Evolutionary conservation across 495 filamentous ascomycete species (phyloP).

Genomic region (Trichoderma asperelloides): DNA sequence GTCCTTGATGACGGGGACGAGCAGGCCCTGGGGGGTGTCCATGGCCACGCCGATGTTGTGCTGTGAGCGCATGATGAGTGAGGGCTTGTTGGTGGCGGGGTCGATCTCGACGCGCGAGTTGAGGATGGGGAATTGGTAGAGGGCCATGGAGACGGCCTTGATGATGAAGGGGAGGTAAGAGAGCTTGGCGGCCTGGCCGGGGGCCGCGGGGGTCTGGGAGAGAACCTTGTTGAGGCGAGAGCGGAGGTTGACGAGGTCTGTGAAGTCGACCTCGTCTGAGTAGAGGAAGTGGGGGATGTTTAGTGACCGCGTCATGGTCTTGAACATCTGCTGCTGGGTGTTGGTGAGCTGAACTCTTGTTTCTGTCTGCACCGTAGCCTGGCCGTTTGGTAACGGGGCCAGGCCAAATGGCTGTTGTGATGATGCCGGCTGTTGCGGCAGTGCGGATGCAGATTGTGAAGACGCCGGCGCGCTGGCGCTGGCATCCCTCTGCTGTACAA

Average conservation of each 20-base stretch:
- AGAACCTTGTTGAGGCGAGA: slow-evolving; percentile 54
- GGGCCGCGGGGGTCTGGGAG: slow-evolving; percentile 20
- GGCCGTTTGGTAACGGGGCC: neutral
- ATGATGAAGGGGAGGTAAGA: slow-evolving; percentile 91
- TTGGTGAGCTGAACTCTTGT: slow-evolving; percentile 56
- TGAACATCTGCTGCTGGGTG: slow-evolving; percentile 91
- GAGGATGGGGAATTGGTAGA: slow-evolving; percentile 72
- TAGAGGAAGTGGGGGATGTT: slow-evolving; percentile 90
- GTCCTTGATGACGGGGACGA: slow-evolving; percentile 92
- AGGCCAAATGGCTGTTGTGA: slow-evolving; percentile 11
- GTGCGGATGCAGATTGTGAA: slow-evolving; percentile 9
- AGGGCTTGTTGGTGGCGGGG: slow-evolving; percentile 43
- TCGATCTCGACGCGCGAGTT: slow-evolving; percentile 71
- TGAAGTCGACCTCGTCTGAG: slow-evolving; percentile 75
- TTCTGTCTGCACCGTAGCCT: slow-evolving; percentile 48
- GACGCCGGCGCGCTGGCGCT: slow-evolving; percentile 9
- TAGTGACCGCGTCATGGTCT: slow-evolving; percentile 90
- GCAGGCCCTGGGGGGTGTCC: slow-evolving; percentile 80
- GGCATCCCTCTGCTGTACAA: slow-evolving; percentile 37
- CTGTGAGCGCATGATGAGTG: slow-evolving; percentile 62
- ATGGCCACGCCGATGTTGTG: slow-evolving; percentile 97
- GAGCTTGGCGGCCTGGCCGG: slow-evolving; percentile 48
- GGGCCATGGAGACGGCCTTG: slow-evolving; percentile 83
- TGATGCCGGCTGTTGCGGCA: neutral
- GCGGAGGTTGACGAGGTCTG: slow-evolving; percentile 59